phyloP scores from a whole-genome alignment of 495 filamentous ascomycete species.

The Aspergillus panamensis region DNA sequence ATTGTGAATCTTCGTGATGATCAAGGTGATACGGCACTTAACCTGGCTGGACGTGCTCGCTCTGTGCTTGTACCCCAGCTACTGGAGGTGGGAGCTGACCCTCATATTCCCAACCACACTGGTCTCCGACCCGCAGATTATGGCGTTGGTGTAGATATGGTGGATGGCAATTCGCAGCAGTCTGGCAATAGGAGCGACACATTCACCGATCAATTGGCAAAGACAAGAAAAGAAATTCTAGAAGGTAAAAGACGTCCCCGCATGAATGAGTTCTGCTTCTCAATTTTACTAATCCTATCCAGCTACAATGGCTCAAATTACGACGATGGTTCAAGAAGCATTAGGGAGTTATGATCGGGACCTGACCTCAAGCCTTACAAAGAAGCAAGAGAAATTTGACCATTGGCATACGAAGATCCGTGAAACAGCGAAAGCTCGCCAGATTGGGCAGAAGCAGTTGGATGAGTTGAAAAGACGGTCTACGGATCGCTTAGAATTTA shows the following conservation, averaged over 20 bases:
- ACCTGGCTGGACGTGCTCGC: constrained; percentile 84
- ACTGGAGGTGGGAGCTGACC: constrained; percentile 87
- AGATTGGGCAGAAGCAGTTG: constrained; percentile 66
- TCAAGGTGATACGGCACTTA: constrained; percentile 89
- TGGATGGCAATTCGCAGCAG: constrained; percentile 47
- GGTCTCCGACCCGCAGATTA: constrained; percentile 86
- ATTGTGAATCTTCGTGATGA: constrained; percentile 93
- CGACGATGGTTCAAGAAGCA: constrained; percentile 40
- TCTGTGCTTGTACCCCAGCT: constrained; percentile 93
- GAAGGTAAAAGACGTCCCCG: constrained; percentile 30
- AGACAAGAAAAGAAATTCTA: constrained; percentile 46
- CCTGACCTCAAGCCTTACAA: constrained; percentile 69
- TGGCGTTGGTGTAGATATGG: constrained; percentile 74
- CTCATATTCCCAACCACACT: constrained; percentile 80
- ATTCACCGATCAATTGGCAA: constrained; percentile 63
- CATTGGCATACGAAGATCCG: constrained; percentile 71
- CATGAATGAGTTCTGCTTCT: background rate
- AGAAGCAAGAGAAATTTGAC: constrained; percentile 80
- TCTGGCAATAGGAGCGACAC: constrained; percentile 41
- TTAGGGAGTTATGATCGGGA: constrained; percentile 67
- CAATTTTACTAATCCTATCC: constrained; percentile 24
- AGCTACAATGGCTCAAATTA: constrained; percentile 64
- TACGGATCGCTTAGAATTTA: constrained; percentile 55
- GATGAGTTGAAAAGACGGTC: constrained; percentile 61
- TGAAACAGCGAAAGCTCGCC: constrained; percentile 71